Conservation (phyloP, 1,139 yeast genomes). For the Komagataea norvegica region DNA sequence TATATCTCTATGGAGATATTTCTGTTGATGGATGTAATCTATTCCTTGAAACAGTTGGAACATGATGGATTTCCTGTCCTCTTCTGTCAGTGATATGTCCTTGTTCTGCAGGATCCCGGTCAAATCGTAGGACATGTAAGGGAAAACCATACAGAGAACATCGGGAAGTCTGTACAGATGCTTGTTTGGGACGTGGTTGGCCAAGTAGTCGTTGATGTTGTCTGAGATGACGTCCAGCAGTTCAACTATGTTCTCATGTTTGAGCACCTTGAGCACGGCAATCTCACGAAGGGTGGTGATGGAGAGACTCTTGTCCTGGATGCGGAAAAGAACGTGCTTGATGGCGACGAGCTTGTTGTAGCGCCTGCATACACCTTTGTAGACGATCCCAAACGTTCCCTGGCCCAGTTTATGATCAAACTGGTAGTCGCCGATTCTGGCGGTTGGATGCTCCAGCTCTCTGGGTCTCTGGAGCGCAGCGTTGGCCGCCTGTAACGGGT, state of each 20-base stretch:
- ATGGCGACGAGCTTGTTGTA: slow-evolving; percentile 62
- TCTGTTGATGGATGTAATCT: slow-evolving; percentile 69
- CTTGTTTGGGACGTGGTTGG: slow-evolving; percentile 3
- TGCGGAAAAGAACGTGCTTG: slow-evolving; percentile 77
- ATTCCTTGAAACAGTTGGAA: slow-evolving; percentile 74
- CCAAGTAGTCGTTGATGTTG: slow-evolving; percentile 47
- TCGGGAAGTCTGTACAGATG: slow-evolving; percentile 13
- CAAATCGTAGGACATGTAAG: slow-evolving; percentile 90
- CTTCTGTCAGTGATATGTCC: slow-evolving; percentile 49
- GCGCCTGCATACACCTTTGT: slow-evolving; percentile 47
- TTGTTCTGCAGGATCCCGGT: slow-evolving; percentile 92
- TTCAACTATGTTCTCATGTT: slow-evolving; percentile 68
- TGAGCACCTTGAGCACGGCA: slow-evolving; percentile 67
- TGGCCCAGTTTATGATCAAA: slow-evolving; percentile 74
- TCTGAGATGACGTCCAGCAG: slow-evolving; percentile 69
- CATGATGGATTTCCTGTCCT: slow-evolving; percentile 83
- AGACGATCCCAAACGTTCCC: slow-evolving; percentile 89
- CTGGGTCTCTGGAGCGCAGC: slow-evolving; percentile 3
- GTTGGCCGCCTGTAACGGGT: too few species aligned
- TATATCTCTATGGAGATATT: slow-evolving; percentile 81
- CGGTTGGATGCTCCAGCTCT: slow-evolving; percentile 9
- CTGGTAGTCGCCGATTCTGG: slow-evolving; percentile 37
- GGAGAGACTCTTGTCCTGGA: slow-evolving; percentile 90
- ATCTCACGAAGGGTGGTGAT: slow-evolving; percentile 94
- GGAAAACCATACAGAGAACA: slow-evolving; percentile 79